phyloP scores from a whole-genome alignment of 306 rosid species.

The Astragalus glycyphyllos region DNA sequence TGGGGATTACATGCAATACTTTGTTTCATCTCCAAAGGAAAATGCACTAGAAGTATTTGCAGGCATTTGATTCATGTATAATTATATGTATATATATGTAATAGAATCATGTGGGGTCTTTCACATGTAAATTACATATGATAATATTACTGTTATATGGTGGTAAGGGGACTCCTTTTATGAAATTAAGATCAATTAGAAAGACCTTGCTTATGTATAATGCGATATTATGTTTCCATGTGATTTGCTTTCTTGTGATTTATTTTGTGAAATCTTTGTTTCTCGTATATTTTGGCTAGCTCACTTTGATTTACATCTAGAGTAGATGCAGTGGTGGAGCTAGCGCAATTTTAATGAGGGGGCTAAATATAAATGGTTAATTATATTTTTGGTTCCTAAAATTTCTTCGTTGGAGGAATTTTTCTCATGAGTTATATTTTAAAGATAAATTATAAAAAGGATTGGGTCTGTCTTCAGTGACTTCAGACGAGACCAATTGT shows the following conservation, averaged over 20 bases:
- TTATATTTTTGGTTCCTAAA: no score
- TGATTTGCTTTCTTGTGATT: not conserved
- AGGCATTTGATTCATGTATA: slow-evolving; percentile 39
- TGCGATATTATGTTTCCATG: not conserved
- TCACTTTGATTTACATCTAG: no score
- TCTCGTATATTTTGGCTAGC: no score
- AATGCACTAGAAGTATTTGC: slow-evolving; percentile 60
- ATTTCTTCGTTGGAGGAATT: no score
- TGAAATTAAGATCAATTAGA: not conserved
- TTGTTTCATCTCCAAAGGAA: slow-evolving; percentile 42
- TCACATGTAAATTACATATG: not conserved
- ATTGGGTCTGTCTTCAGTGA: no score
- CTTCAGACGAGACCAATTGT: no score
- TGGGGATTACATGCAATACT: slow-evolving; percentile 47
- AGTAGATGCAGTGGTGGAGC: no score
- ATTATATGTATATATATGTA: not conserved
- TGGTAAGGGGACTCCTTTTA: not conserved
- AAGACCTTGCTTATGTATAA: not conserved
- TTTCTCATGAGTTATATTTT: no score
- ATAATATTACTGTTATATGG: not conserved
- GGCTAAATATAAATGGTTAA: no score
- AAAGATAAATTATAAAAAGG: no score
- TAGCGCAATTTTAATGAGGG: no score
- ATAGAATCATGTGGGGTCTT: not conserved
- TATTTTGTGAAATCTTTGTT: not conserved